phyloP scores from a whole-genome alignment of 495 filamentous ascomycete genomes.

The Penicillium waksmanii region DNA sequence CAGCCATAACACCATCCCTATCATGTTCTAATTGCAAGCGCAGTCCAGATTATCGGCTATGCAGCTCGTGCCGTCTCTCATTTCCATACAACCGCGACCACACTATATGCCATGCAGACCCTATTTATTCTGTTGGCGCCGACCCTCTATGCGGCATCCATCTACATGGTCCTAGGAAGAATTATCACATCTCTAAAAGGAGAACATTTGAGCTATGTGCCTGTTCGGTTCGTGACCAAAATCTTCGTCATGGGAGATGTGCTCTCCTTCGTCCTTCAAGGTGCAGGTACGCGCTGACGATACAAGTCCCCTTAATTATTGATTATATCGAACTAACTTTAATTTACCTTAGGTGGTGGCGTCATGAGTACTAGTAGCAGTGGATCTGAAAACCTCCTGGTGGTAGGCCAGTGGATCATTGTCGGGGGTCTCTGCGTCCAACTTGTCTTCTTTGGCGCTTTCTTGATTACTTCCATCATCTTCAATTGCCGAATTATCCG shows the following conservation, averaged over 20 bases:
- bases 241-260: slow-evolving; percentile 39
- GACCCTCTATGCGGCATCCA: slow-evolving; percentile 53
- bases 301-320: neutral
- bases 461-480: slow-evolving; percentile 32
- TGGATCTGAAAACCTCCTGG: slow-evolving; percentile 11
- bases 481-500: slow-evolving; percentile 38
- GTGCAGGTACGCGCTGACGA: slow-evolving; percentile 22
- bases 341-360: slow-evolving; percentile 13
- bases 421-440: slow-evolving; percentile 43
- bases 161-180: slow-evolving; percentile 59
- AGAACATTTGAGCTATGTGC: slow-evolving; percentile 28
- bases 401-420: slow-evolving; percentile 44
- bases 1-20: neutral
- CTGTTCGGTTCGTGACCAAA: slow-evolving; percentile 26
- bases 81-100: slow-evolving; percentile 12
- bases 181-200: slow-evolving; percentile 46
- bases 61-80: slow-evolving; percentile 46
- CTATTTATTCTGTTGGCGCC: slow-evolving; percentile 45
- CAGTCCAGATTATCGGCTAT: slow-evolving; percentile 60
- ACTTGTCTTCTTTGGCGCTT: slow-evolving; percentile 45
- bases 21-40: neutral
- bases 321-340: neutral
- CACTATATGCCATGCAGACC: slow-evolving; percentile 33
- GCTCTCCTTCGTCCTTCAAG: slow-evolving; percentile 31
- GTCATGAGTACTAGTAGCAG: slow-evolving; percentile 19